Conservation (phyloP, 2,329 filamentous ascomycete species). For the Trichophyton verrucosum region DNA sequence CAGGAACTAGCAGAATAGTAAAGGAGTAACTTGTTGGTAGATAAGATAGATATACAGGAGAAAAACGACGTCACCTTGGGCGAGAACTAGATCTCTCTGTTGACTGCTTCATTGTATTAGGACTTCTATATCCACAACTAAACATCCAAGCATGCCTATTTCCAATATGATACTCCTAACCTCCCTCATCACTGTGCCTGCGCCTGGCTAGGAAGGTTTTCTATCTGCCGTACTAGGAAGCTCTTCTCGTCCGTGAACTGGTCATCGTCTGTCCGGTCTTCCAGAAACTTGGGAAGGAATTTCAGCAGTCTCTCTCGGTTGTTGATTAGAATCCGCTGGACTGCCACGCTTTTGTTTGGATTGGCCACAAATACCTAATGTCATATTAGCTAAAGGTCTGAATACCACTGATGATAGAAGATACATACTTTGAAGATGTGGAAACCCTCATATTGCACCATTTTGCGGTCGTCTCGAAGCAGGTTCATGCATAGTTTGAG, state of each 20-base stretch:
- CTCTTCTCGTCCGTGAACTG: constrained; percentile 98
- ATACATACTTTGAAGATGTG: constrained; percentile 78
- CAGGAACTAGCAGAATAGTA: neutral
- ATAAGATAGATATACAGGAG: neutral
- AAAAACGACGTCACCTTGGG: neutral
- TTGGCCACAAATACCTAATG: constrained; percentile 85
- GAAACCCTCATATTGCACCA: constrained; percentile 99
- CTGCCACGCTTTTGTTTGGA: constrained; percentile 91
- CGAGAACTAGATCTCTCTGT: neutral
- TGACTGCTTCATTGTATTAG: neutral
- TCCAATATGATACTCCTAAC: neutral
- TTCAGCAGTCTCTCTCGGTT: constrained; percentile 82
- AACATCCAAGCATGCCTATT: neutral
- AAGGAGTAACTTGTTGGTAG: too few relatives aligned
- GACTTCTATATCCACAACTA: neutral
- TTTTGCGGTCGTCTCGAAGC: constrained; percentile 85
- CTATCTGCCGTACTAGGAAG: constrained; percentile 91
- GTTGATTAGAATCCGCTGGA: constrained; percentile 91
- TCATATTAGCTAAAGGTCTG: neutral
- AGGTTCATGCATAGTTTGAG: constrained; percentile 98
- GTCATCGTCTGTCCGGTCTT: constrained; percentile 91
- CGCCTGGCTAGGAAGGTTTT: constrained; percentile 27
- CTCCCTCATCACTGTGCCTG: neutral
- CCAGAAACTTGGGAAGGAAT: constrained; percentile 83
- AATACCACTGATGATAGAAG: neutral